Base-by-base conservation (phyloP, 495 filamentous ascomycete species). In the Penicillium soppii region DNA sequence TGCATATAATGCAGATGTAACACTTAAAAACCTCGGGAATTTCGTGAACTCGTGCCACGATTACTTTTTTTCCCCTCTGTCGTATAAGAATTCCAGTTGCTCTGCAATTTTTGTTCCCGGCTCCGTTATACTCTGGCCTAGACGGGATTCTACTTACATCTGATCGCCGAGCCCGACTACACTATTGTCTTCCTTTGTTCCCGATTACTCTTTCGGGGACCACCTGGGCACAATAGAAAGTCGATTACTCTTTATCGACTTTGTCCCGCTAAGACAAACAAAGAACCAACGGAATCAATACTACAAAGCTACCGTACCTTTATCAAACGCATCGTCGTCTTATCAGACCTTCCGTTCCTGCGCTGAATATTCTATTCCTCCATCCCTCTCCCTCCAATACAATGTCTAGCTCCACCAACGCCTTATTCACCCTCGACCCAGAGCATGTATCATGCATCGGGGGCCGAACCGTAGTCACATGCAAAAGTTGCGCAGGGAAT, bases 401-500 rank as follows among this genome's bases (percentile, higher is more conserved):
- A 36, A 70, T 69, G 67, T 52, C 58, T 8, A 46, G 45, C 38
- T 56, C 54, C n/a, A 50, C 55, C 15, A 17, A 43, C 4, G 54
- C 60, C 1, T 21, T 54, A 10, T 15, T 63, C 43, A 43, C 59
- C 30, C 65, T 70, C 2, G 71, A 74, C 40, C 71, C 71, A 9
- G 51, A 45, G 3, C 69, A 72, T 29, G 67, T 56, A 10, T 66
- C 71, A 9, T 74, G 71, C 49, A 66, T 72, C 16, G 65, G 69
- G 8, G 71, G 71, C 15, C 51, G 56, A 22, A 71, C 65, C n/a
- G 68, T 68, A 19, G 9, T 66, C 15, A 74, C 71, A 32, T 74
- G 71, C 56, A 62, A 61, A 7, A 49, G 50, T 43, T 74, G 71
- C 19, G 71, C 71, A 17, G 71, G 71, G 0, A 71, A 74, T 53